Base-by-base conservation (phyloP, 2,329 filamentous ascomycete species). In the Sarocladiaceae sp. region DNA sequence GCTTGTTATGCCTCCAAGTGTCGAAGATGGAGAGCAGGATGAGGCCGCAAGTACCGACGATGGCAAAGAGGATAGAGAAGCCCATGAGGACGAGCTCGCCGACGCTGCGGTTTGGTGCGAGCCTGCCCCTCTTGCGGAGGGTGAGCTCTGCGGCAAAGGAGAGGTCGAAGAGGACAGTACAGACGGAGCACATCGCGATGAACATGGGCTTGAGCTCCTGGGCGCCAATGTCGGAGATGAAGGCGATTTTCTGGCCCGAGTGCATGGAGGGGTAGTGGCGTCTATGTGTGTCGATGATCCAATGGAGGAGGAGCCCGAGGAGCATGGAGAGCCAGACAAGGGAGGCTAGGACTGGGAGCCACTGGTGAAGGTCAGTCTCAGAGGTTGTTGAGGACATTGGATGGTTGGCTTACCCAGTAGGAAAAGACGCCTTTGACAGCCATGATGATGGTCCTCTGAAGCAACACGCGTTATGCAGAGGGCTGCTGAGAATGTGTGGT, bases 21-120 rank as follows among this genome's bases (percentile, higher is more conserved):
- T 97, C 88, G 62, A 94, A 96, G 53, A 95, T 82, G 50, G 83
- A 82, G 32, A 98, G 73, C 5, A 90, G 71, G 50, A 95, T 88
- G 34, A 98, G 66, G 3, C 91, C 91, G 1, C 74, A 72, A 0
- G 87, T 89, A 43, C 93, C 93, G 19, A 82, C 65, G 33, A 91
- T 58, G 10, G 89, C 85, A 49, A 82, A 80, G 23, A 81, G 33
- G 39, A 90, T 86, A 34, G 75, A 76, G 33, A 85, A 61, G 2
- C 59, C 61, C 5, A 72, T 79, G 18, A 88, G 70, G 3, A 80
- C 54, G 62, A 83, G 87, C 59, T 90, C 81, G 46, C 63, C 67
- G 7, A 56, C 53, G 6, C 76, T 80, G 10, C 74, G 66, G 65
- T 96, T 95, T 50, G 79, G 83, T 2, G 83, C 79, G 21, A 97